Base-by-base conservation (phyloP, 805 yeast species). In the Starmera pachycereana region DNA sequence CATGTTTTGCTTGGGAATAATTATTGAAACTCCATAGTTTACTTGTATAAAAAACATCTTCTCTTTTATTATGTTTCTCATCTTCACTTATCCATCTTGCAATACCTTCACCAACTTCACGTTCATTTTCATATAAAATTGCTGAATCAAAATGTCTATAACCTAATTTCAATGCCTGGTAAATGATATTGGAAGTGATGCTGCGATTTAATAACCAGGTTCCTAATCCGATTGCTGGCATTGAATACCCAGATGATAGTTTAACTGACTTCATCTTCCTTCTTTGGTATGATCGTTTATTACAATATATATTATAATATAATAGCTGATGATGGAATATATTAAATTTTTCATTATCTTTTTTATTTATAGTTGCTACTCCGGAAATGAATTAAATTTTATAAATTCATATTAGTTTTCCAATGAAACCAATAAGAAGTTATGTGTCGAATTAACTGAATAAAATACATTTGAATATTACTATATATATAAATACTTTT, bases 81-180 rank as follows among this genome's bases (percentile, higher is more conserved):
- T 68, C 64, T 40, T 70, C 74, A 30, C 64, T 49, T 18, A 78
- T 44, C 68, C 76, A 82, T 39, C 61, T 54, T 14, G 65, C 57
- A 35, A 82, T 72, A 6, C 81, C 92, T 37, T 69, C 65, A 14
- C 76, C 77, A 5, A 75, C 75, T 46, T 77, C 81, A 12, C 47
- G 47, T 54, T 82, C 86, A 60, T 84, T 84, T 10, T 63, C 61
- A 61, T 85, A 85, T n/a, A 58, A 57, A 9, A 69, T 76, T 7
- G 95, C 95, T 14, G 80, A 65, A 53, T 85, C 92, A 43, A 84
- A 62, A 51, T 80, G 90, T 48, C 92, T 71, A 56, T 81, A 84
- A 0, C 94, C 94, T 12, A 56, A 62, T 29, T 66, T 58, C 43
- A 84, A 66, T 1, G 89, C 92, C 28, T 66, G 54, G 47, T 70